Evolutionary conservation across 2,329 filamentous ascomycete genomes (phyloP), one percentile per base, ranked within the genome.

Genomic region (Alternaria brassicicola): DNA sequence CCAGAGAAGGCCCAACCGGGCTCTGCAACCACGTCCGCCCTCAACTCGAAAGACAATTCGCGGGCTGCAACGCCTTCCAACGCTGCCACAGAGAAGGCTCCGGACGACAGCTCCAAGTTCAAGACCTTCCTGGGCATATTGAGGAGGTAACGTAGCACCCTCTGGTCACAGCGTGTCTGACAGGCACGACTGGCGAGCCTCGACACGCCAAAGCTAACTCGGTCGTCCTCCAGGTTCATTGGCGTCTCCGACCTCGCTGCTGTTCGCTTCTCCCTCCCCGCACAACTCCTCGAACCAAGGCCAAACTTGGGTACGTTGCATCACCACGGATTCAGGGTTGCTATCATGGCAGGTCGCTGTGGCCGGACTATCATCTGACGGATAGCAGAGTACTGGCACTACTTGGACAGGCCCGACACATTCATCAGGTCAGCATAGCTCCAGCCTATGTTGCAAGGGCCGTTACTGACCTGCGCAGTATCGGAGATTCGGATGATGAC

Each of bases 221-320:
- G 36, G n/a, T 42, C 55, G 47, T 39, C 46, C 61, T 56, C 48
- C 78, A 96, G 94, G 77, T 98, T 98, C 79, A 93, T 98, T 71
- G 95, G 95, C 68, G 95, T 99, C 56, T 85, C 93, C 67, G 95
- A 99, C 79, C 95, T 99, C 72, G 95, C 95, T 57, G 88, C 93
- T 55, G 94, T 98, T 62, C 91, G 95, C 68, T 99, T 99, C 81
- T 98, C 94, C 15, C 85, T 99, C 49, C 95, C 95, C 21, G 93
- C 95, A 49, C 94, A 98, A 79, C 88, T 99, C 41, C 86, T 99
- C 72, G 95, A 99, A 78, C 95, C 95, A 33, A 96, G 92, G 4
- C 95, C 95, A 51, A 99, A 99, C 78, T 83, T 99, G 75, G 86
- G 86, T 87, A 81, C 64, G 80, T 74, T 50, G n/a, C 47, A 45